A percentile compares a stretch with the other conserved stretches of the same genome.
These are phyloP conservation scores for Nyctanthes arbortristis DNA, from an alignment of 257 asterid species.

Conservation along the genomic window DNA sequence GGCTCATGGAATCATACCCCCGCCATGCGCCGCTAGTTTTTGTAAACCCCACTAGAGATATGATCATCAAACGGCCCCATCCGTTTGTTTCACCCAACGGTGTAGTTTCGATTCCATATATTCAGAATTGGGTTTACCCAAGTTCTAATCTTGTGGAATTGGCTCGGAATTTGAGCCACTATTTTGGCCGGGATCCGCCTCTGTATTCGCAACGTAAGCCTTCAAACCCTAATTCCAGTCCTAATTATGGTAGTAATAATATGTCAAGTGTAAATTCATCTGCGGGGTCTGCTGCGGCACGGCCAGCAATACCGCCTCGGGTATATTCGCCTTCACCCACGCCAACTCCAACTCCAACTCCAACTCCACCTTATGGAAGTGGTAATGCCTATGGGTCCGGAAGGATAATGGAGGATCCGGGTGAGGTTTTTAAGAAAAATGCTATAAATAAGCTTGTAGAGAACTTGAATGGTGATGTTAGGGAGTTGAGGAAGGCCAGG, in stretches of 20 bases:
- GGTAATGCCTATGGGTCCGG: conserved; percentile 33
- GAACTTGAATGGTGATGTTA: conserved; percentile 51
- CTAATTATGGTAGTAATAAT: conserved; percentile 32
- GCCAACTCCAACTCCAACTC: conserved; percentile 35
- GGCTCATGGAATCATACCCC: conserved; percentile 93
- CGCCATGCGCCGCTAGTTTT: conserved; percentile 79
- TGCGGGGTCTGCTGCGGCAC: conserved; percentile 32
- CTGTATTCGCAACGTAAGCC: conserved; percentile 68
- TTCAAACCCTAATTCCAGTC: conserved; percentile 40
- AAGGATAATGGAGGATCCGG: conserved; percentile 58
- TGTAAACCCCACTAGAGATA: conserved; percentile 87
- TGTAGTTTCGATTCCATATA: conserved; percentile 68
- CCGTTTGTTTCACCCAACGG: conserved; percentile 86
- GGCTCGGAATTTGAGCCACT: conserved; percentile 55
- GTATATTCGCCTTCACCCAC: conserved; percentile 51
- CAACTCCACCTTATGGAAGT: conserved; percentile 60
- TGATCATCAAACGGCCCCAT: conserved; percentile 84
- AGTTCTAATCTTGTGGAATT: conserved; percentile 76
- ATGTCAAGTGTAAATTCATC: conserved; percentile 34
- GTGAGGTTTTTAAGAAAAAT: conserved; percentile 63
- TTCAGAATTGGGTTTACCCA: conserved; percentile 84
- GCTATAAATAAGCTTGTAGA: conserved; percentile 64
- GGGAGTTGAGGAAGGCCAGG: conserved; percentile 58
- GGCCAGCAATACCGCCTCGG: conserved; percentile 80
- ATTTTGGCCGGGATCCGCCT: conserved; percentile 87